Evolutionary conservation across 306 rosid species (phyloP), one percentile per base, ranked within the genome.

Genomic region (Phaseolus lunatus): DNA sequence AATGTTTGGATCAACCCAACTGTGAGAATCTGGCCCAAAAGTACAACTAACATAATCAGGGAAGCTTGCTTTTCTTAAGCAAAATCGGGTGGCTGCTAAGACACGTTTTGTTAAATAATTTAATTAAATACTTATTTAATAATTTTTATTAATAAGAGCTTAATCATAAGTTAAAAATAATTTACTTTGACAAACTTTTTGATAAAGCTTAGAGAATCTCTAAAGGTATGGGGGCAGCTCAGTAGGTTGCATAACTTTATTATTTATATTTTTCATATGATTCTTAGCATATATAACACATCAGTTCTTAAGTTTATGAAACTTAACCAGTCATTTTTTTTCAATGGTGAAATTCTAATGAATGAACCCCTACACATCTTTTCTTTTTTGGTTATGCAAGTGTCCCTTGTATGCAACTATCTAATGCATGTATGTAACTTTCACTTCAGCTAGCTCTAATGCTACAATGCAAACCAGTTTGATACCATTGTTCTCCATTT

Each of bases 21-120:
- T 2, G 79, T 19, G 8, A 44, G 18, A 67, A 57, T 78, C 12
- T 44, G 20, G 65, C 54, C 67, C 67, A 50, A 44, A 26, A 9
- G 3, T 7, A 39, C 44, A 39, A 39, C 43, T 37, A 37, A 37
- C 5, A 56, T 12, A 24, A 41, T 41, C 41, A 31, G 14, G 44
- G 45, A 10, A 14, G 13, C 14, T 39, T 35, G 37, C 2, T 37
- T 9, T 37, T 7, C 8, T 37, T 7, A 8, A 37, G 9, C 2
- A 56, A 24, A 12, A 41, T 10, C 14, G 3, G 45, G 45, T 41
- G 45, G 14, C 44, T 39, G 13, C 14, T 41, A 10, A 11, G 45
- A 11, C 45, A 39, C 11, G 11, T 9, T 39, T 39, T n/a, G 23
- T 23, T 52, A 52, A 52, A 52, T 52, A 52, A 52, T 52, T 18